Percentiles rank a stretch among this genome's conserved stretches.
Conservation (phyloP, 139 green algal genomes). For the Chlamydomonas applanata region DNA sequence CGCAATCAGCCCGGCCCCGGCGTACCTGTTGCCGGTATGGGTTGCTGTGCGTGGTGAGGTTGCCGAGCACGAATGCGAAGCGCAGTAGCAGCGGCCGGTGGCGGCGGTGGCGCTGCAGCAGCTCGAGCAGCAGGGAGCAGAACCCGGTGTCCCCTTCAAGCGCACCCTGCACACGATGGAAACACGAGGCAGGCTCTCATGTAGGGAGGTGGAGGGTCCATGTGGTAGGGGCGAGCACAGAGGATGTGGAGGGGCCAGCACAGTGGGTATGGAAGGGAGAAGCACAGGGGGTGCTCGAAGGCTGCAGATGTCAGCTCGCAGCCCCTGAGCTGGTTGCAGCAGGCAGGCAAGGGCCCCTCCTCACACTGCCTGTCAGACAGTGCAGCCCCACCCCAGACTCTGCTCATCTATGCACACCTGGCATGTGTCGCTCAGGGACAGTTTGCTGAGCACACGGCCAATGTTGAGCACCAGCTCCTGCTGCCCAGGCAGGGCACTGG, state of each 20-base stretch:
- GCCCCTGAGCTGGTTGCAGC: not conserved
- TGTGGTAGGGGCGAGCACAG: not conserved
- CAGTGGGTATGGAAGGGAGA: not conserved
- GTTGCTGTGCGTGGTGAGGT: conserved; percentile 40
- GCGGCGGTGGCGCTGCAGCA: conserved; percentile 33
- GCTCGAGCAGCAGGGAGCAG: conserved; percentile 30
- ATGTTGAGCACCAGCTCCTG: conserved; percentile 46
- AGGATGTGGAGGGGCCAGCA: too few relatives aligned
- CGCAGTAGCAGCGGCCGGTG: conserved; percentile 44
- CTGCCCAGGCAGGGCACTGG: not conserved
- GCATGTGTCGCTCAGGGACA: conserved; percentile 40
- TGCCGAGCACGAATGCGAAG: conserved; percentile 46
- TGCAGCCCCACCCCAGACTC: too few relatives aligned
- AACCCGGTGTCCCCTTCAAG: conserved; percentile 26
- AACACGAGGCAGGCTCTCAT: too few relatives aligned
- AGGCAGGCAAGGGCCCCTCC: too few relatives aligned
- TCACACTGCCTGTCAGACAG: too few relatives aligned
- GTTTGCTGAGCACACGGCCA: conserved; percentile 45
- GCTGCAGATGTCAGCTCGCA: too few relatives aligned
- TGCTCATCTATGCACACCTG: conserved; percentile 23
- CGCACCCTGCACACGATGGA: conserved; percentile 10
- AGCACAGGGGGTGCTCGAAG: not conserved
- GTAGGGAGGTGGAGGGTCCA: not conserved
- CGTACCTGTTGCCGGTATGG: conserved; percentile 41
- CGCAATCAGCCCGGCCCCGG: too few relatives aligned